Evolutionary conservation across 2,329 filamentous ascomycete genomes (phyloP).

Genomic region (Ceratocystis albifundus): DNA sequence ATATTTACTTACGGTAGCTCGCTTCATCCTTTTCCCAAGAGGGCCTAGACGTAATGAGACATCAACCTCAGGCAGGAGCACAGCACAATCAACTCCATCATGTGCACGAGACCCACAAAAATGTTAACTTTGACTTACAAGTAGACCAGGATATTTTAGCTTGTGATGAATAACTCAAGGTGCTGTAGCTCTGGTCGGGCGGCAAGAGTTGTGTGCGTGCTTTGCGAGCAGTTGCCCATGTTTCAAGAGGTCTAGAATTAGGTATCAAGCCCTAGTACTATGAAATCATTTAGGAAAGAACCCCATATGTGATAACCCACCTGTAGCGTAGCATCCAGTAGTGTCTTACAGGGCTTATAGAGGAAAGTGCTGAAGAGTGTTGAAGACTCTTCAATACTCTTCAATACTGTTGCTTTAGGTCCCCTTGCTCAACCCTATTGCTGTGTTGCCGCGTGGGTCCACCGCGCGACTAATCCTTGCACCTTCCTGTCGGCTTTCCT

Average conservation of each 20-base stretch:
- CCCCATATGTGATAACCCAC: neutral
- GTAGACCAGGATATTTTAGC: neutral
- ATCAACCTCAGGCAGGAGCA: neutral
- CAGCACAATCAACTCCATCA: constrained; percentile 1
- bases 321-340: neutral
- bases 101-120: neutral
- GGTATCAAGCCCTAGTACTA: neutral
- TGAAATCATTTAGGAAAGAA: neutral
- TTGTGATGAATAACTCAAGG: neutral
- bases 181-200: neutral
- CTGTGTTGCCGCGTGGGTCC: neutral
- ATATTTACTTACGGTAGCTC: neutral
- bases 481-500: neutral
- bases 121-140: neutral
- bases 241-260: neutral
- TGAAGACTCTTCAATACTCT: neutral
- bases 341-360: neutral
- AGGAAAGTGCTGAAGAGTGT: neutral
- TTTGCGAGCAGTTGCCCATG: neutral
- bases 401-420: neutral
- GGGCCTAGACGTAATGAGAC: constrained; percentile 5
- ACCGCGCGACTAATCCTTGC: neutral
- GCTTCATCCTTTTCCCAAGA: constrained; percentile 4
- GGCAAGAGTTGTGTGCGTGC: neutral
- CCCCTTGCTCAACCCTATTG: neutral